These are phyloP conservation scores for Glarea lozoyensis DNA, from an alignment of 495 filamentous ascomycete genomes.

Conservation along the genomic window DNA sequence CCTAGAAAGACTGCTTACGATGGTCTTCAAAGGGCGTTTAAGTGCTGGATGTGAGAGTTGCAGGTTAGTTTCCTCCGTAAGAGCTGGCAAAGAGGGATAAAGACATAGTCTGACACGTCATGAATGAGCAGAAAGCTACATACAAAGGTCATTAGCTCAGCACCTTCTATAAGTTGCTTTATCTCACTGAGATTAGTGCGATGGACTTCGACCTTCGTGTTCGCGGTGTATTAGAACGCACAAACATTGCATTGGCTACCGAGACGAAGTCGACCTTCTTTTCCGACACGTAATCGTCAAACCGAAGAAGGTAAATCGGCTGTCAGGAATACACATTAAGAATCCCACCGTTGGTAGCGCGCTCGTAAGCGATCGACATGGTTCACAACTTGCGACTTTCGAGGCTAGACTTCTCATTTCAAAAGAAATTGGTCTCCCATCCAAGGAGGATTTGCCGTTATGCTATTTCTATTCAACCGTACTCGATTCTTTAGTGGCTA, in stretches of 20 bases:
- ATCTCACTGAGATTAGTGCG: conserved; percentile 3
- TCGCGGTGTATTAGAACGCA: conserved; percentile 4
- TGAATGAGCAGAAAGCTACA: background rate
- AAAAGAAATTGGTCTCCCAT: no score
- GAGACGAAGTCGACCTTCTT: conserved; percentile 2
- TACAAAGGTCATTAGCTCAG: no score
- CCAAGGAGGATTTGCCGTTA: background rate
- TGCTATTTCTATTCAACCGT: conserved; percentile 3
- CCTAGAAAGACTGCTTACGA: background rate
- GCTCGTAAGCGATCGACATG: background rate
- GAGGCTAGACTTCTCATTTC: background rate
- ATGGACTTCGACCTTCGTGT: conserved; percentile 6
- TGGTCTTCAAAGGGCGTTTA: background rate
- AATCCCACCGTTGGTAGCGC: background rate
- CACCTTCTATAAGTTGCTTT: background rate
- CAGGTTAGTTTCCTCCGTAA: conserved; percentile 1
- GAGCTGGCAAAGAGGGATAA: background rate
- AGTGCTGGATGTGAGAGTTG: conserved; percentile 9
- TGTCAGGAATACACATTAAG: background rate
- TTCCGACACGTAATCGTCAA: background rate
- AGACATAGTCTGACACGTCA: background rate
- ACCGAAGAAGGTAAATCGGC: background rate
- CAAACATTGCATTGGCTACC: conserved; percentile 2
- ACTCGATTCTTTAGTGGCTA: background rate
- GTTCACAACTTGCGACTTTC: background rate